phyloP scores from a whole-genome alignment of 306 rosid genomes.

The Sindora glabra region DNA sequence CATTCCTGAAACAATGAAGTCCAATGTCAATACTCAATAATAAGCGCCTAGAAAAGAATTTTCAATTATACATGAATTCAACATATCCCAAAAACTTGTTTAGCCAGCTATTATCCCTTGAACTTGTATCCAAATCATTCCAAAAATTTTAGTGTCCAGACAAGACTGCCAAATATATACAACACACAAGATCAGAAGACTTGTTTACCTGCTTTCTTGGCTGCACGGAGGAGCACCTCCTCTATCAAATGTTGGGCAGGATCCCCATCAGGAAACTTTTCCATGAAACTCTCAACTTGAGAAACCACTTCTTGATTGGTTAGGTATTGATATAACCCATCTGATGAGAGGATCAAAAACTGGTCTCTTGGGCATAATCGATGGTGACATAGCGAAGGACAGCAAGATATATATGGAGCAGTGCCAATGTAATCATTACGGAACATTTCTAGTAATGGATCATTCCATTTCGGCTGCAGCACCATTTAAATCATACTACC shows the following conservation, averaged over 20 bases:
- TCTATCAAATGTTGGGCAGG: slow-evolving; percentile 99
- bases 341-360: slow-evolving; percentile 93
- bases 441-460: slow-evolving; percentile 82
- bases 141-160: slow-evolving; percentile 5
- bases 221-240: slow-evolving; percentile 98
- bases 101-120: neutral
- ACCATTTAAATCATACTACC: slow-evolving; percentile 22
- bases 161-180: slow-evolving; percentile 9
- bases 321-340: slow-evolving; percentile 91
- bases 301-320: slow-evolving; percentile 95
- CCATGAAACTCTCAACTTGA: slow-evolving; percentile 89
- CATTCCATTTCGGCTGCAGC: slow-evolving; percentile 91
- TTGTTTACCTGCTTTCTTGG: slow-evolving; percentile 83
- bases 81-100: neutral
- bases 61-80: slow-evolving; percentile 6
- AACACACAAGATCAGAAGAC: slow-evolving; percentile 10
- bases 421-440: slow-evolving; percentile 93
- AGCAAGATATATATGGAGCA: slow-evolving; percentile 86
- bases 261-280: slow-evolving; percentile 97
- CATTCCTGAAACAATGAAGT: slow-evolving; percentile 58
- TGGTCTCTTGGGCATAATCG: slow-evolving; percentile 79
- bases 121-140: neutral
- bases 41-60: neutral
- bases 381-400: slow-evolving; percentile 87
- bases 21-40: slow-evolving; percentile 12